Conservation (phyloP, 805 yeast species). For the Blastobotrys terrestris region DNA sequence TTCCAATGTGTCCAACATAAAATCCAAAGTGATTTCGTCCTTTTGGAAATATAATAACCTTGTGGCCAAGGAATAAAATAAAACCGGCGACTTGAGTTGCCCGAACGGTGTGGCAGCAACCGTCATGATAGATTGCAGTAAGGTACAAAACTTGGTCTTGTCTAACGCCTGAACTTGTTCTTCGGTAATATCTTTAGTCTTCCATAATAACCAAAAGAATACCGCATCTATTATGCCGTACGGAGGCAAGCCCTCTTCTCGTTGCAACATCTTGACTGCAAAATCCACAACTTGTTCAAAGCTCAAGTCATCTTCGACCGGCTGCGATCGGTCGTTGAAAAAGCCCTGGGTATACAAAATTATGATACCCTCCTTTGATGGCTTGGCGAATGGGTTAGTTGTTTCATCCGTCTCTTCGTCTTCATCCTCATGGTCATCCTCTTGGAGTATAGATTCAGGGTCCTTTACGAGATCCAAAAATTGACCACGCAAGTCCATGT, state of each 20-base stretch:
- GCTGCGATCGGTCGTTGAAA: conserved; percentile 21
- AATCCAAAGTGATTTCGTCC: conserved; percentile 51
- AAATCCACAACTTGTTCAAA: conserved; percentile 19
- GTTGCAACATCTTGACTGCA: conserved; percentile 15
- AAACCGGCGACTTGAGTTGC: conserved; percentile 34
- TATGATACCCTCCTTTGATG: conserved; percentile 30
- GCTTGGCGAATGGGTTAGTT: conserved; percentile 12
- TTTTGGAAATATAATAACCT: conserved; percentile 54
- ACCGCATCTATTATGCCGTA: conserved; percentile 31
- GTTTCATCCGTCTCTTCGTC: conserved; percentile 13
- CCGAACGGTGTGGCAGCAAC: conserved; percentile 33
- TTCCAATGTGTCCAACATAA: conserved; percentile 56
- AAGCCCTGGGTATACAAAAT: conserved; percentile 29
- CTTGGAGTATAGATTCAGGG: conserved; percentile 30
- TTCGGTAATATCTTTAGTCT: conserved; percentile 19
- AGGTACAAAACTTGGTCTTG: conserved; percentile 31
- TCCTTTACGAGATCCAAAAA: conserved; percentile 35
- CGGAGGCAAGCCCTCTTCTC: conserved; percentile 23
- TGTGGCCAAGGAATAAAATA: conserved; percentile 56
- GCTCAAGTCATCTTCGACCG: conserved; percentile 9
- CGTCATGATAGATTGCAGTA: conserved; percentile 38
- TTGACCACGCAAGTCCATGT: conserved; percentile 43
- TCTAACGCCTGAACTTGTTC: conserved; percentile 28
- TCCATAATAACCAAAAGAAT: conserved; percentile 32
- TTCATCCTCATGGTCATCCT: conserved; percentile 35